phyloP scores from a whole-genome alignment of 1,284 basidiomycete species.

The Sparassis latifolia region DNA sequence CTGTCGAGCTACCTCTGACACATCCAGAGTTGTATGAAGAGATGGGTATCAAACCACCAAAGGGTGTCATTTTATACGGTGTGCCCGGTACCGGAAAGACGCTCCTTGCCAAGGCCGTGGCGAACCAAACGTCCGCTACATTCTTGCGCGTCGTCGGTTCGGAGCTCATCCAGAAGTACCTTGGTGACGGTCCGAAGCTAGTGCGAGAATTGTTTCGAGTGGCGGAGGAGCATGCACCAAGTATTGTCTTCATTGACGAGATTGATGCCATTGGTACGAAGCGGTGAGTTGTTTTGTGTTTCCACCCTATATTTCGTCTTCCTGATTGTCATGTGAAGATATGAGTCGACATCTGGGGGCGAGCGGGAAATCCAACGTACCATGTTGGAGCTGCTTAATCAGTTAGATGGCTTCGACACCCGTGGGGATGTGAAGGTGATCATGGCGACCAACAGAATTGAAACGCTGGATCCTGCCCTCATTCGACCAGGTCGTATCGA shows the following conservation, averaged over 20 bases:
- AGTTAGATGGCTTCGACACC: constrained; percentile 99
- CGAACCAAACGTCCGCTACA: constrained; percentile 98
- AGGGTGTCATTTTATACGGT: constrained; percentile 98
- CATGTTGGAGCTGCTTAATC: constrained; percentile 97
- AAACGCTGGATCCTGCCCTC: constrained; percentile 94
- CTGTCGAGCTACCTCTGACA: constrained; percentile 95
- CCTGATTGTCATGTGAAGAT: constrained; percentile 36
- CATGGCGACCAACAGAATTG: constrained; percentile 92
- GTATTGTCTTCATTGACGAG: constrained; percentile 99
- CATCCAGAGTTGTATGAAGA: constrained; percentile 99
- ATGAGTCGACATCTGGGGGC: constrained; percentile 96
- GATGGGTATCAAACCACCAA: constrained; percentile 99
- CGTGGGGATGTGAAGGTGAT: constrained; percentile 98
- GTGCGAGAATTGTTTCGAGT: constrained; percentile 96
- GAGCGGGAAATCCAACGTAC: constrained; percentile 99
- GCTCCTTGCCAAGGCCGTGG: constrained; percentile 95
- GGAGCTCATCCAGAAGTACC: constrained; percentile 98
- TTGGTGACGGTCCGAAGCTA: constrained; percentile 98
- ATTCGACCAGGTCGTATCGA: constrained; percentile 99
- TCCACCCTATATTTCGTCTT: neutral
- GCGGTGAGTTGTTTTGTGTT: constrained; percentile 47
- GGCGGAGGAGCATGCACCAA: constrained; percentile 95
- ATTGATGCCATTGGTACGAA: constrained; percentile 99
- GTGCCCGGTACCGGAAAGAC: constrained; percentile 99
- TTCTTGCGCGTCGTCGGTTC: constrained; percentile 98